phyloP scores from a whole-genome alignment of 2,329 filamentous ascomycete genomes.

The Eutypa lata region DNA sequence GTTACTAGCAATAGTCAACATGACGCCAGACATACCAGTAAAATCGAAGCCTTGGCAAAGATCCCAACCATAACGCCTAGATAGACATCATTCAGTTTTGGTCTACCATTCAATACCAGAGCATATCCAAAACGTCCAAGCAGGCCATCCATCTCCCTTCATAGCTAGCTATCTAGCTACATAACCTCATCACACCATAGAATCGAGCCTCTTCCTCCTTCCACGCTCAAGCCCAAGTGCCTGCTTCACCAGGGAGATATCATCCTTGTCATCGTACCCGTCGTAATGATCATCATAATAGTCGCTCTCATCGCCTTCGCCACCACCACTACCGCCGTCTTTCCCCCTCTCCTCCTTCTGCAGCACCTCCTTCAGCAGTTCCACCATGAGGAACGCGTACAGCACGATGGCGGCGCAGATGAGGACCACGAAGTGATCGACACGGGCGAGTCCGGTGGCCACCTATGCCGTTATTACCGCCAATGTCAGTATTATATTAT shows the following conservation, averaged over 20 bases:
- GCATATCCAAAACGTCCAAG: too few species aligned
- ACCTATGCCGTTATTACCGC: not conserved
- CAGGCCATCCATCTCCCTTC: too few species aligned
- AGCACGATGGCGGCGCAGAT: not conserved
- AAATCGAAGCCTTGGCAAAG: too few species aligned
- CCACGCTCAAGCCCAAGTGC: not conserved
- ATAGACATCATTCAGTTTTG: too few species aligned
- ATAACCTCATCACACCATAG: not conserved
- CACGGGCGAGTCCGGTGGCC: not conserved
- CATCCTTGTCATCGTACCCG: not conserved
- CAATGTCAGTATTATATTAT: too few species aligned
- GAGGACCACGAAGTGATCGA: not conserved
- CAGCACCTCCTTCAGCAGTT: not conserved
- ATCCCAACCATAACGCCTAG: too few species aligned
- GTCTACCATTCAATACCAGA: too few species aligned
- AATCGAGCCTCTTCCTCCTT: not conserved
- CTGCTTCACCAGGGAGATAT: not conserved
- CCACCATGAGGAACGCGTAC: slow-evolving; percentile 1
- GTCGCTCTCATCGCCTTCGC: too few species aligned
- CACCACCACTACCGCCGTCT: not conserved
- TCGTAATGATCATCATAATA: not conserved
- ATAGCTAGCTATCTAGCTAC: too few species aligned
- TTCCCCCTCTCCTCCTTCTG: not conserved
- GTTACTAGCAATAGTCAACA: too few species aligned
- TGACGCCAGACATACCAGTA: too few species aligned